phyloP scores from a whole-genome alignment of 805 yeast species.

The Wickerhamiella galacta region DNA sequence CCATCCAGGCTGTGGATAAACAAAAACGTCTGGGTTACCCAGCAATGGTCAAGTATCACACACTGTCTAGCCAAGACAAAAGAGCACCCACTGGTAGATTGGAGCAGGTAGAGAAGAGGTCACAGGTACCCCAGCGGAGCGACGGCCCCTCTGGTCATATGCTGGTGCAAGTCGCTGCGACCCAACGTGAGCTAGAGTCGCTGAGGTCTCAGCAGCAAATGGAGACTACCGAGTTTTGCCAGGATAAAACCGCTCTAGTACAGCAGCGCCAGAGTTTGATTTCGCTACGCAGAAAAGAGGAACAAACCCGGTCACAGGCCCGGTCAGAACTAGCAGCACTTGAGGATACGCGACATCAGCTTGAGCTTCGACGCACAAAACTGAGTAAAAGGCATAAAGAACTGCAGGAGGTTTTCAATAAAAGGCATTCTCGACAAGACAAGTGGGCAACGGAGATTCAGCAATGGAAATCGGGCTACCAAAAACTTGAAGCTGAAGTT shows the following conservation, averaged over 20 bases:
- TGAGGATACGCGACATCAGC: conserved; percentile 23
- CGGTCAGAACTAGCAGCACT: conserved; percentile 22
- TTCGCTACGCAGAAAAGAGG: conserved; percentile 19
- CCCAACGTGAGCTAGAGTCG: too few relatives aligned
- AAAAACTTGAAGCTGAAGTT: too few relatives aligned
- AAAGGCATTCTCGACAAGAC: conserved; percentile 7
- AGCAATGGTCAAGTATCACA: conserved; percentile 1
- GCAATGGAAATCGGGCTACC: conserved; percentile 5
- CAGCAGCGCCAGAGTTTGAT: conserved; percentile 18
- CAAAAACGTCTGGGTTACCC: not conserved
- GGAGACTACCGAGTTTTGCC: conserved; percentile 18
- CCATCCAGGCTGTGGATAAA: conserved; percentile 18
- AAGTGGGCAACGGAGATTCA: conserved; percentile 13
- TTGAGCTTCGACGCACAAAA: conserved; percentile 22
- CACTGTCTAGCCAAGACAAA: too few relatives aligned
- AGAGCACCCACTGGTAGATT: too few relatives aligned
- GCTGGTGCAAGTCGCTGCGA: too few relatives aligned
- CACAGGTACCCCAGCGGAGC: too few relatives aligned
- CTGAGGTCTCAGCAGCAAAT: conserved; percentile 13
- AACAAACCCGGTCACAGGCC: conserved; percentile 19
- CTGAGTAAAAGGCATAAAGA: conserved; percentile 15
- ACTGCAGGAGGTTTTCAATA: conserved; percentile 10
- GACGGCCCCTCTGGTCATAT: too few relatives aligned
- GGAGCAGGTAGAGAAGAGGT: too few relatives aligned
- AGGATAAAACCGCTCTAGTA: conserved; percentile 14